These are phyloP conservation scores for Colletotrichum spaethianum DNA, from an alignment of 2,329 filamentous ascomycete genomes.

Conservation along the genomic window DNA sequence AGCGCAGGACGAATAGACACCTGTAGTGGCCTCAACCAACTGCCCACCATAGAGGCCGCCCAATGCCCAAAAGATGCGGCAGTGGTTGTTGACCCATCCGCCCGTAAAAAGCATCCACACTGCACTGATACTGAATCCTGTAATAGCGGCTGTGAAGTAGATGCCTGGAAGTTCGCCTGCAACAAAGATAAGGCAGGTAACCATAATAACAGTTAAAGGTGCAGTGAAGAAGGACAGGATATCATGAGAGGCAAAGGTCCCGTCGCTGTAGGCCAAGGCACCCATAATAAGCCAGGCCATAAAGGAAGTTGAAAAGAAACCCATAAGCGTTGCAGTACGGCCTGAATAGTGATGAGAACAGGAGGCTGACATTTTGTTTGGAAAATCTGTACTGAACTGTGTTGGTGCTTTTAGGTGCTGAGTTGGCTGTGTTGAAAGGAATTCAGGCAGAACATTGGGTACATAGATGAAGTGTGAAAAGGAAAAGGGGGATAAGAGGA, in stretches of 20 bases:
- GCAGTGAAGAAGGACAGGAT: not conserved
- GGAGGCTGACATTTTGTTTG: not conserved
- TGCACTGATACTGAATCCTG: not conserved
- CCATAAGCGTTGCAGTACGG: not conserved
- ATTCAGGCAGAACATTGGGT: not conserved
- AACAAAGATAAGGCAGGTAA: not conserved
- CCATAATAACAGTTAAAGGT: not conserved
- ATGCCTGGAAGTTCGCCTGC: not conserved
- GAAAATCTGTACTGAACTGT: not conserved
- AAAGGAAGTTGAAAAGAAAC: not conserved
- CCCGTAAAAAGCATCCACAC: not conserved
- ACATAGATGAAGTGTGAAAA: not conserved
- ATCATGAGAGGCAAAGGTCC: not conserved
- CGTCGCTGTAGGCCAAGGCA: constrained; percentile 3
- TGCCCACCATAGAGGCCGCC: constrained; percentile 1
- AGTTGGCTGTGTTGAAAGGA: not conserved
- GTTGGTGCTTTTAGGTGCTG: not conserved
- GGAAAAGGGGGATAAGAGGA: not conserved
- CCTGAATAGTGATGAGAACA: not conserved
- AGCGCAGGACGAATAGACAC: not conserved
- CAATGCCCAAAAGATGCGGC: constrained; percentile 4
- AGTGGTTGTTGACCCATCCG: not conserved
- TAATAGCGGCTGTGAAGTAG: not conserved
- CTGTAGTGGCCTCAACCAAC: not conserved
- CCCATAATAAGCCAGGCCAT: not conserved